Conservation (phyloP, 345 rosid species). For the Isatis tinctoria region DNA sequence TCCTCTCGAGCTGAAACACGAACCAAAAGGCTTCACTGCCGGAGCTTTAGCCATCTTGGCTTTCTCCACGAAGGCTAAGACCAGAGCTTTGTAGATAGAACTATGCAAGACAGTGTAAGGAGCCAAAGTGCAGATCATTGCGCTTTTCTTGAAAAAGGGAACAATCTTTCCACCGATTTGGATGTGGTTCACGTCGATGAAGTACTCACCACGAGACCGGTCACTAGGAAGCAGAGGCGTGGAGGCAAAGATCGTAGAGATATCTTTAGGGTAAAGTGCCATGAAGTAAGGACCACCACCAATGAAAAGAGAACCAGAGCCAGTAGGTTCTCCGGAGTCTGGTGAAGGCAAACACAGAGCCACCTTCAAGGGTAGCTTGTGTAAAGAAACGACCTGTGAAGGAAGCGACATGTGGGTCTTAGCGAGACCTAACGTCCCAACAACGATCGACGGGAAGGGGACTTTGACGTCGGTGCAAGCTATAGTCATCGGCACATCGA, state of each 20-base stretch:
- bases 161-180: background rate
- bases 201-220: background rate
- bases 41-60: background rate
- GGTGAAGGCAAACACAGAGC: background rate
- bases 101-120: background rate
- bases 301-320: background rate
- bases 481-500: background rate
- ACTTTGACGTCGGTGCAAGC: background rate
- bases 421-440: background rate
- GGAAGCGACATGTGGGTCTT: background rate
- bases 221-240: background rate
- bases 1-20: background rate
- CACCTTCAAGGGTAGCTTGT: background rate
- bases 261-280: background rate
- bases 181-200: background rate
- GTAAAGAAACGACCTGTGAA: background rate
- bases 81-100: background rate
- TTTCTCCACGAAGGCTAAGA: background rate
- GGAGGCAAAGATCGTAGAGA: background rate
- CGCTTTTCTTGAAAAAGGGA: background rate
- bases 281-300: background rate
- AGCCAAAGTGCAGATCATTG: background rate
- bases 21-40: background rate
- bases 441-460: background rate
- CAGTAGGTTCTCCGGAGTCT: background rate